phyloP scores from a whole-genome alignment of 169 alveolate genomes.

The Plasmodium malariae region DNA sequence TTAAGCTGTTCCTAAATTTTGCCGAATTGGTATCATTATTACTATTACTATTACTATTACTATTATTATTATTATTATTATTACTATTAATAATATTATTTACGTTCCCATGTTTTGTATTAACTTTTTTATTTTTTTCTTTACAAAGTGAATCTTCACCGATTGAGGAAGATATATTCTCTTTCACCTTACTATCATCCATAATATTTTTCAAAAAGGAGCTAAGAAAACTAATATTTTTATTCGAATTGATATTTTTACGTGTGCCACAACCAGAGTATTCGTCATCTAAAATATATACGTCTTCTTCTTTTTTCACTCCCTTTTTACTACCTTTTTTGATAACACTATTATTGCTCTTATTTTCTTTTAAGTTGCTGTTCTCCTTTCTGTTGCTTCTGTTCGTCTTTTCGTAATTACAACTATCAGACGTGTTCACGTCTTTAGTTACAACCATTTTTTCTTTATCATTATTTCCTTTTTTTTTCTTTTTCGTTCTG shows the following conservation, averaged over 20 bases:
- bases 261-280: neutral
- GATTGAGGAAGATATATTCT: no score
- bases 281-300: slow-evolving; percentile 10
- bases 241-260: slow-evolving; percentile 32
- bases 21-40: neutral
- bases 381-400: neutral
- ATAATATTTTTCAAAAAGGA: slow-evolving; percentile 5
- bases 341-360: neutral
- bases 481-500: no score
- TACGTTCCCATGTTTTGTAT: neutral
- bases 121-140: neutral
- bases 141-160: no score
- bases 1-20: no score
- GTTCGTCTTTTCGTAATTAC: neutral
- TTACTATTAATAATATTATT: neutral
- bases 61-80: neutral
- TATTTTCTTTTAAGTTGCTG: neutral
- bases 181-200: neutral
- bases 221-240: slow-evolving; percentile 20
- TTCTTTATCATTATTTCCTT: no score
- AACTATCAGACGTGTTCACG: no score
- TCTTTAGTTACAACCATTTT: no score
- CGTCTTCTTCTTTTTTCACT: neutral
- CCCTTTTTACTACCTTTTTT: neutral
- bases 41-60: neutral